Conservation (phyloP, 2,329 filamentous ascomycete genomes). For the Pseudocercospora fijiensis region DNA sequence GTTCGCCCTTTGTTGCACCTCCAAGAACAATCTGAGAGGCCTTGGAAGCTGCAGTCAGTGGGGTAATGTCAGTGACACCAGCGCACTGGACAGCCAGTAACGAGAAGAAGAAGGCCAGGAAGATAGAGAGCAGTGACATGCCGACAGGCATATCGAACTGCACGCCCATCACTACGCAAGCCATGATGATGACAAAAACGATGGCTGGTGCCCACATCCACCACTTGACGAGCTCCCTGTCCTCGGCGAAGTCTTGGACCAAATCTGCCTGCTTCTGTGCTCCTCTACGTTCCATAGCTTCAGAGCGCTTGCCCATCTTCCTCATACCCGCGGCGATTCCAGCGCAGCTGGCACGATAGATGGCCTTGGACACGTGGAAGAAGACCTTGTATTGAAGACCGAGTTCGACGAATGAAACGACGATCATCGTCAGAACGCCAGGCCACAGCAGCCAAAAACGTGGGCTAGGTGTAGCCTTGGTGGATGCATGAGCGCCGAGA, state of each 20-base stretch:
- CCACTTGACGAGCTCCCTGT: conserved; percentile 51
- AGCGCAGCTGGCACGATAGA: conserved; percentile 49
- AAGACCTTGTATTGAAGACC: conserved; percentile 42
- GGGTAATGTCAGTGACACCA: conserved; percentile 56
- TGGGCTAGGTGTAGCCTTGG: conserved; percentile 48
- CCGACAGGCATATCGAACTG: conserved; percentile 59
- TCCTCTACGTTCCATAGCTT: conserved; percentile 47
- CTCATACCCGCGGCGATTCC: conserved; percentile 44
- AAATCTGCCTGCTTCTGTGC: conserved; percentile 42
- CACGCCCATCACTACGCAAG: conserved; percentile 51
- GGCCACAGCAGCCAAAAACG: conserved; percentile 56
- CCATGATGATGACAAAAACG: conserved; percentile 49
- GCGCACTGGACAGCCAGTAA: conserved; percentile 62
- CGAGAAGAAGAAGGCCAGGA: conserved; percentile 61
- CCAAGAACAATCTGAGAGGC: conserved; percentile 68
- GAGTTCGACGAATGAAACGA: conserved; percentile 49
- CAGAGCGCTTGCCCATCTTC: conserved; percentile 45
- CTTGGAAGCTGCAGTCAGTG: conserved; percentile 66
- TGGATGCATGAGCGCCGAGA: conserved; percentile 39
- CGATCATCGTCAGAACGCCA: conserved; percentile 53
- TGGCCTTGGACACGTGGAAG: conserved; percentile 50
- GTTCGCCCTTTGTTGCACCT: conserved; percentile 59
- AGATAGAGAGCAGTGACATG: conserved; percentile 55
- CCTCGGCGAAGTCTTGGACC: conserved; percentile 52
- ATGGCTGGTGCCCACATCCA: conserved; percentile 56